phyloP scores from a whole-genome alignment of 1,139 yeast species.

The Candida pseudoviswanathii region DNA sequence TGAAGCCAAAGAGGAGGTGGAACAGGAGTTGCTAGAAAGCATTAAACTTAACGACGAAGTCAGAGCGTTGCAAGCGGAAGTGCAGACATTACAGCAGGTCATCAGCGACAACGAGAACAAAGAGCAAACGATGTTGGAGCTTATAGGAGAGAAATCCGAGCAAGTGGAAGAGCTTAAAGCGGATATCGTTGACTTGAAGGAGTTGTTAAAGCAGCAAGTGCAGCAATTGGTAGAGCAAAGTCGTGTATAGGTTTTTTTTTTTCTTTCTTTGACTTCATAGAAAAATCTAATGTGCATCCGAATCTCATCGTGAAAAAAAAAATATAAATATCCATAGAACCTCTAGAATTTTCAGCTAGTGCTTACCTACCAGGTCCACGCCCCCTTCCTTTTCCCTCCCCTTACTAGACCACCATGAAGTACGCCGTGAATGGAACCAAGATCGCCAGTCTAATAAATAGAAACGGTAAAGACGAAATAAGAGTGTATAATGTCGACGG shows the following conservation, averaged over 20 bases:
- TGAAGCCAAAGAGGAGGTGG: constrained; percentile 64
- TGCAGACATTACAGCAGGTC: constrained; percentile 37
- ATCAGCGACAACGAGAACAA: constrained; percentile 41
- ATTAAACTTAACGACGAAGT: constrained; percentile 53
- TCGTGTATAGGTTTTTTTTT: constrained; percentile 3
- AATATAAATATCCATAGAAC: constrained; percentile 7
- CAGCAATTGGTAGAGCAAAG: constrained; percentile 71
- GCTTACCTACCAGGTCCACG: background rate
- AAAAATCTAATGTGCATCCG: background rate
- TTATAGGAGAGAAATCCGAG: constrained; percentile 89
- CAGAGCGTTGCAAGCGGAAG: constrained; percentile 33
- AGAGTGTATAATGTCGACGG: constrained; percentile 28
- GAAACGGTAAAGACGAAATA: constrained; percentile 37
- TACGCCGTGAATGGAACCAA: constrained; percentile 18
- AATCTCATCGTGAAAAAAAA: constrained; percentile 7
- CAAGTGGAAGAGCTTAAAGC: constrained; percentile 81
- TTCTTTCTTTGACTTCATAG: background rate
- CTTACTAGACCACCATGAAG: constrained; percentile 1
- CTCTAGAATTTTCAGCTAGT: background rate
- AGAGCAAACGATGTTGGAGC: constrained; percentile 66
- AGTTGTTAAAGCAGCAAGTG: constrained; percentile 77
- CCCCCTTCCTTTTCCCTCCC: background rate
- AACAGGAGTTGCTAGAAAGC: constrained; percentile 58
- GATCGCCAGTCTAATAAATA: constrained; percentile 34
- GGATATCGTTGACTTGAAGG: constrained; percentile 87